A percentile compares a stretch with the other conserved stretches of the same genome.
phyloP scores from a whole-genome alignment of 805 yeast species.

The Barnettozyma sp. region DNA sequence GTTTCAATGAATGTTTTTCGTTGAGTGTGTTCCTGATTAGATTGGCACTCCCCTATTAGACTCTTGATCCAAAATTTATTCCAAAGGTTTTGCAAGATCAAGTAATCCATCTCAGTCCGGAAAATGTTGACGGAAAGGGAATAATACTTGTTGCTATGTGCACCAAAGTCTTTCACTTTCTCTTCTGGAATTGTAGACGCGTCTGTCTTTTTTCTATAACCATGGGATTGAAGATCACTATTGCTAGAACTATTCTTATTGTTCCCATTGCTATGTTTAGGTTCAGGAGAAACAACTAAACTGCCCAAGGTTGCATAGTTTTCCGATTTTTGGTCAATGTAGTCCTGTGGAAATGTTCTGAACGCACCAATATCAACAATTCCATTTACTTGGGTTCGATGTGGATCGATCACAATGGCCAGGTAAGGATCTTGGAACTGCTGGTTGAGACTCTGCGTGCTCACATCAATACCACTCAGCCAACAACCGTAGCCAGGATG shows the following conservation, averaged over 20 bases:
- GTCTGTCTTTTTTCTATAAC: constrained; percentile 1
- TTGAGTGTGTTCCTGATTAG: neutral
- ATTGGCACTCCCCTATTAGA: constrained; percentile 21
- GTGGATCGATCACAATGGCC: constrained; percentile 85
- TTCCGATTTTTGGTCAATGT: constrained; percentile 12
- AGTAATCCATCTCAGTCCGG: constrained; percentile 43
- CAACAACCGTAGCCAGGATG: constrained; percentile 98
- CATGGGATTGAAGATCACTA: constrained; percentile 2
- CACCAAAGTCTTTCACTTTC: constrained; percentile 61
- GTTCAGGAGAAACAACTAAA: constrained; percentile 12
- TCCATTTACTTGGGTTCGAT: constrained; percentile 53
- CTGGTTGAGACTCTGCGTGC: constrained; percentile 81
- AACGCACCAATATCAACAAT: constrained; percentile 84
- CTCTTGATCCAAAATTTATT: constrained; percentile 41
- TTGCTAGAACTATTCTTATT: constrained; percentile 1
- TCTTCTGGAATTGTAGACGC: constrained; percentile 35
- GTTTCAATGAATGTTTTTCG: constrained; percentile 9
- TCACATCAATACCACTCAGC: constrained; percentile 89
- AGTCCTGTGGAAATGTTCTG: constrained; percentile 51
- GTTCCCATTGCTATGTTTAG: constrained; percentile 6
- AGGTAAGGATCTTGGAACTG: constrained; percentile 86
- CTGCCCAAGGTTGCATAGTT: constrained; percentile 10
- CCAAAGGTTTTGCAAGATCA: constrained; percentile 37
- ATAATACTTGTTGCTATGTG: constrained; percentile 64
- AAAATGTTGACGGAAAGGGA: constrained; percentile 56